Evolutionary conservation across 176 grass and related monocot genomes (phyloP).

Genomic region (Zizania latifolia): DNA sequence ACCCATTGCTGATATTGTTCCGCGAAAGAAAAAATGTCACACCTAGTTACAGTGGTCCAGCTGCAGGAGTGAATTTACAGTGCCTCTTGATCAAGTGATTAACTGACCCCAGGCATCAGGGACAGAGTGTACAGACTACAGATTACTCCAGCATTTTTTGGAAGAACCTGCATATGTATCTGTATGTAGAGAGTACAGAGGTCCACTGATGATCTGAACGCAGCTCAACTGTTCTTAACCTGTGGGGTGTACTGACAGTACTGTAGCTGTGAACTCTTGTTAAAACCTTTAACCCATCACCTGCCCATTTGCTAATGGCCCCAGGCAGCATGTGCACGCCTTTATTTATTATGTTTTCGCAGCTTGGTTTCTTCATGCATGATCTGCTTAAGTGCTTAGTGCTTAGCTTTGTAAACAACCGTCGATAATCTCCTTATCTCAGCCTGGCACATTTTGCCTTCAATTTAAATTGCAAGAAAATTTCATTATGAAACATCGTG

Average conservation of each 20-base stretch:
- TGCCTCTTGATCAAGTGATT: no score
- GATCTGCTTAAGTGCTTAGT: no score
- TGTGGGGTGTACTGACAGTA: background rate
- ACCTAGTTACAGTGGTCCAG: no score
- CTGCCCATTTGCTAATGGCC: conserved; percentile 4
- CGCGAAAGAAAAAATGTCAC: no score
- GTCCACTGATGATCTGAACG: background rate
- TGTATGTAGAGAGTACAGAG: no score
- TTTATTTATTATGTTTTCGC: background rate
- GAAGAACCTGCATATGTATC: background rate
- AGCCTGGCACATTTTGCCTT: background rate
- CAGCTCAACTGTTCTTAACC: background rate
- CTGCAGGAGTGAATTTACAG: no score
- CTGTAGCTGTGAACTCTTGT: background rate
- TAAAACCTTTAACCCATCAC: conserved; percentile 12
- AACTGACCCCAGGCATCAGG: no score
- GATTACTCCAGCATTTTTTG: no score
- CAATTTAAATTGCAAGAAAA: background rate
- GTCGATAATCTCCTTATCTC: background rate
- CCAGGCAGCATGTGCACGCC: background rate
- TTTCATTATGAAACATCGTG: background rate
- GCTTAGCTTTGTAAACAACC: no score
- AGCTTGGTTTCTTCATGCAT: background rate
- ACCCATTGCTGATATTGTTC: no score
- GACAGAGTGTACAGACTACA: no score